Evolutionary conservation across 805 yeast species (phyloP).

Genomic region (Yamadazyma ubonensis): DNA sequence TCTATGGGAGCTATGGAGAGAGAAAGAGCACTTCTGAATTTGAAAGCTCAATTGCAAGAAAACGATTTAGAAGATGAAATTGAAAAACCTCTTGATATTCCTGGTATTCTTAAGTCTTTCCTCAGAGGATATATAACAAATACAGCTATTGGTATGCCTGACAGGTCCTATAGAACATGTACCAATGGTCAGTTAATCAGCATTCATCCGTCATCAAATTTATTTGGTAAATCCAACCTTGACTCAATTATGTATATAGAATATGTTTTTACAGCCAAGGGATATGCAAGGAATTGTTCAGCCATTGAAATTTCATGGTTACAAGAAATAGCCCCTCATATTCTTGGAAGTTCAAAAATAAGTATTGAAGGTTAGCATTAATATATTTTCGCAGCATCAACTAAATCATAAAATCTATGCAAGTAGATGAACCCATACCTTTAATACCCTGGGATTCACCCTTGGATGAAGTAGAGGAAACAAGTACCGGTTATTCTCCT

Average conservation of each 20-base stretch:
- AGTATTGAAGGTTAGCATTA: constrained; percentile 19
- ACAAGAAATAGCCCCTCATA: constrained; percentile 73
- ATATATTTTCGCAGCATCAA: constrained; percentile 6
- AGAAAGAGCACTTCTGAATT: constrained; percentile 24
- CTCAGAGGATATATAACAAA: constrained; percentile 80
- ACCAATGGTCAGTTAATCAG: constrained; percentile 80
- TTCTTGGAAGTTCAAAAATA: constrained; percentile 45
- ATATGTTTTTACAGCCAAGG: constrained; percentile 88
- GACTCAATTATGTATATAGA: constrained; percentile 95
- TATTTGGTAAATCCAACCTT: constrained; percentile 69
- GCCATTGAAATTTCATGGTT: constrained; percentile 82
- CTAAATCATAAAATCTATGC: constrained; percentile 2
- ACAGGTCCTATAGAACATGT: constrained; percentile 85
- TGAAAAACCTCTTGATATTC: constrained; percentile 45
- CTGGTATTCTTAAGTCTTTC: constrained; percentile 71
- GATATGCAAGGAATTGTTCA: constrained; percentile 88
- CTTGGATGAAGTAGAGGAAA: constrained; percentile 5
- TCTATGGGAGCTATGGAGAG: constrained; percentile 24
- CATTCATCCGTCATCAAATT: constrained; percentile 85
- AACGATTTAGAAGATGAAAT: constrained; percentile 23
- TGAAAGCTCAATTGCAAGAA: constrained; percentile 28
- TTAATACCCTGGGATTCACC: constrained; percentile 15
- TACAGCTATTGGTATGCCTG: constrained; percentile 93
- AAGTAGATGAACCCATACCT: constrained; percentile 14
- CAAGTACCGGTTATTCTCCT: not conserved